Base-by-base conservation (phyloP, 2,329 filamentous ascomycete species). In the Paracoccidioides lutzii region DNA sequence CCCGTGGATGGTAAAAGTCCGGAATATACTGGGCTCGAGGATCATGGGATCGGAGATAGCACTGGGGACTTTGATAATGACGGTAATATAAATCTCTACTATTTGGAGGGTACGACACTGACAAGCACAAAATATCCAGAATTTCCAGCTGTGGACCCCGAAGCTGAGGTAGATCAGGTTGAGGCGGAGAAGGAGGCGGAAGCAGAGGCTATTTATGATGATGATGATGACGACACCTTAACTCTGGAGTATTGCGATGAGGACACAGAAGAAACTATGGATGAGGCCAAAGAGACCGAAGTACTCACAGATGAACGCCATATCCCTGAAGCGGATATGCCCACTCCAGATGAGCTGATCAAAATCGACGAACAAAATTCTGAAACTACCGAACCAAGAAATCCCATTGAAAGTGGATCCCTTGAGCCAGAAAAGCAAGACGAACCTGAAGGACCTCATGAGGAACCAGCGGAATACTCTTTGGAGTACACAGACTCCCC, bases 161-260 rank as follows among this genome's bases (percentile, higher is more conserved):
- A 45, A 33, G 52, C 52, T 10, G 52, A 53, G 52, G 22, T 53
- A n/a, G 59, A 57, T 40, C 54, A 59, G 55, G 59, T 60, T 14
- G 52, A 58, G 38, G 58, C 59, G 9, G 58, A 58, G 44, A 60
- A 58, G 40, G 59, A 60, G 40, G 56, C 58, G 10, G 56, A 58
- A 57, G 62, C 68, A 55, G 60, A 65, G 35, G 63, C 64, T 52
- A 62, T 64, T 37, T 59, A 46, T 53, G 60, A 61, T 30, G 56
- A 60, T 41, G 55, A 58, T 14, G 52, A 52, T 28, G 38, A 52
- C 28, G 38, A 52, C 3, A 41, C 28, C 22, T 15, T 41, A 14
- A 1, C 15, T 7, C 4, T 42, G 10, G 28, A 41, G 15, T 6
- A 4, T 5, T 32, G 12, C 3, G 22, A 52, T 10, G 55, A 58